A percentile compares a stretch with the other conserved stretches of the same genome.
phyloP scores from a whole-genome alignment of 257 asterid species.

The Dorcoceras hygrometricum region DNA sequence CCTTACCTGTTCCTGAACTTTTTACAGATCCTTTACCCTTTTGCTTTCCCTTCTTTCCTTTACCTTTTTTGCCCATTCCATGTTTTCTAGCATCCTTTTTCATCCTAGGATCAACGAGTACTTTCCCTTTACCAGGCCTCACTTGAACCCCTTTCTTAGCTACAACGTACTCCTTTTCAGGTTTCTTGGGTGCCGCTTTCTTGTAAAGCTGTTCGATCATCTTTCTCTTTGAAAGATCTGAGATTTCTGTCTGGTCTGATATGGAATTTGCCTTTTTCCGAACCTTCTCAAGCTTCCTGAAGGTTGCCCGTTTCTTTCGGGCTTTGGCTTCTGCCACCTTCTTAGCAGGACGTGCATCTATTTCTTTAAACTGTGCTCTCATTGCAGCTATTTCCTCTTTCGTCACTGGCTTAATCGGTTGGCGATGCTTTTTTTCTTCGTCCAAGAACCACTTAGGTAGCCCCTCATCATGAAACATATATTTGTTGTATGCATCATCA shows the following conservation, averaged over 20 bases:
- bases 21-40: conserved; percentile 11
- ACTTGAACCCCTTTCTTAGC: conserved; percentile 97
- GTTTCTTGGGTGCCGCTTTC: conserved; percentile 60
- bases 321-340: conserved; percentile 95
- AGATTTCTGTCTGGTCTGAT: conserved; percentile 72
- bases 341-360: conserved; percentile 92
- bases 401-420: conserved; percentile 75
- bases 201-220: conserved; percentile 80
- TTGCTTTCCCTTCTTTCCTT: conserved; percentile 26
- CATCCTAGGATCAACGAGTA: conserved; percentile 84
- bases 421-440: conserved; percentile 66
- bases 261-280: conserved; percentile 86
- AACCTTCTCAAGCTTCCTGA: conserved; percentile 64
- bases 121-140: conserved; percentile 76
- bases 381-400: conserved; percentile 80
- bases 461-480: conserved; percentile 77
- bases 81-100: conserved; percentile 67
- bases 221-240: conserved; percentile 74
- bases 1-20: conserved; percentile 18
- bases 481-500: conserved; percentile 87
- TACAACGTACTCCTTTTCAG: conserved; percentile 77
- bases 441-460: conserved; percentile 87
- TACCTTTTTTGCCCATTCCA: conserved; percentile 42
- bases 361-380: conserved; percentile 79
- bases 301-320: conserved; percentile 71